Evolutionary conservation across 2,329 filamentous ascomycete genomes (phyloP).

Genomic region (Sclerotinia minor): DNA sequence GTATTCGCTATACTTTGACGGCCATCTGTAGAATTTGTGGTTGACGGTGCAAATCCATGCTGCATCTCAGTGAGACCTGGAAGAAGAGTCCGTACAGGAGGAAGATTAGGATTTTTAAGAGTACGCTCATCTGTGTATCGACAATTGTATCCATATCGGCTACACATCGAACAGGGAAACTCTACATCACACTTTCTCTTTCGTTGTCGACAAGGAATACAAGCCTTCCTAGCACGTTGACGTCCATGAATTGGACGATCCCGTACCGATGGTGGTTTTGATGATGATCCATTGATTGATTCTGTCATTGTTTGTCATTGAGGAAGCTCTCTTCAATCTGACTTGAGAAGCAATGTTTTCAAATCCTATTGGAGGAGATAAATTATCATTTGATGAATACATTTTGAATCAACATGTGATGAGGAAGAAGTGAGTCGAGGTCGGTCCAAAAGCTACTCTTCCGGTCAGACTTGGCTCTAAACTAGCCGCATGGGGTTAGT

Average conservation of each 20-base stretch:
- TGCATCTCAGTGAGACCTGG: background rate
- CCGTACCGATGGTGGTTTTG: background rate
- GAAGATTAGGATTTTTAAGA: background rate
- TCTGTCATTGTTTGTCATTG: background rate
- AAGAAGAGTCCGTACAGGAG: background rate
- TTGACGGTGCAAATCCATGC: background rate
- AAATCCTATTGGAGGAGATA: background rate
- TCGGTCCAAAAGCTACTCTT: background rate
- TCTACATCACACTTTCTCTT: slow-evolving; percentile 37
- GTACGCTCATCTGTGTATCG: slow-evolving; percentile 28
- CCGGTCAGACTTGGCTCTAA: background rate
- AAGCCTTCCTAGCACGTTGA: slow-evolving; percentile 34
- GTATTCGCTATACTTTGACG: background rate
- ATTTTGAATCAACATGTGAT: slow-evolving; percentile 11
- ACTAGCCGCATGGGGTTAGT: background rate
- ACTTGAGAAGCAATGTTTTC: background rate
- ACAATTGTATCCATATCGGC: slow-evolving; percentile 34
- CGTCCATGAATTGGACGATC: slow-evolving; percentile 16
- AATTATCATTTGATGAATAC: background rate
- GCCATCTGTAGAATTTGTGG: background rate
- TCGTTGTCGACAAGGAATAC: slow-evolving; percentile 35
- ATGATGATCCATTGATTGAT: background rate
- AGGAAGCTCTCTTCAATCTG: background rate
- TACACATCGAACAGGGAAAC: slow-evolving; percentile 35
- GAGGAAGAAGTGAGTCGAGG: background rate